Evolutionary conservation across 352 stramenopile genomes (phyloP).

Genomic region (Phytophthora pisi): DNA sequence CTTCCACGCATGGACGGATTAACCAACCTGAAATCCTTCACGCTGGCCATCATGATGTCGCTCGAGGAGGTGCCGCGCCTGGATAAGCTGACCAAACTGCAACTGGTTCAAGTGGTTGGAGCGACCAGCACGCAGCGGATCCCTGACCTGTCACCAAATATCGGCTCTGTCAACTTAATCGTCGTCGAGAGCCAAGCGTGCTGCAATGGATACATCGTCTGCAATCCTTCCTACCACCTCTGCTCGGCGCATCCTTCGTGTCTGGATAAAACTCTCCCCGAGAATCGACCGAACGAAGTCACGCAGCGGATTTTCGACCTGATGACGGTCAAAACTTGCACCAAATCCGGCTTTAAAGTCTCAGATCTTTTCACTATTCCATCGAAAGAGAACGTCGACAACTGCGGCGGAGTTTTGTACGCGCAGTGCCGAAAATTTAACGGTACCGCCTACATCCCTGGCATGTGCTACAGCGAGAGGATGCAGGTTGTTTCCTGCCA

Average conservation of each 20-base stretch:
- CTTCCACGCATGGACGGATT: slow-evolving; percentile 26
- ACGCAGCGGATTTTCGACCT: slow-evolving; percentile 15
- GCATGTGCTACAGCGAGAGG: slow-evolving; percentile 21
- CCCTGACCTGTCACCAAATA: slow-evolving; percentile 5
- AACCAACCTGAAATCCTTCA: slow-evolving; percentile 26
- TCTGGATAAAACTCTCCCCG: not conserved
- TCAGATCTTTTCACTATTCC: not conserved
- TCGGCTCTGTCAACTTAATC: not conserved
- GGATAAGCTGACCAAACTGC: slow-evolving; percentile 13
- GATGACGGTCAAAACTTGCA: slow-evolving; percentile 3
- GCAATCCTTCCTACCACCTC: slow-evolving; percentile 6
- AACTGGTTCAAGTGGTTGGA: slow-evolving; percentile 3
- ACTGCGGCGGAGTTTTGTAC: slow-evolving; percentile 29
- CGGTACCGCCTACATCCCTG: not conserved
- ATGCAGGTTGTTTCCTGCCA: slow-evolving; percentile 35
- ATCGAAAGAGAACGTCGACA: slow-evolving; percentile 9
- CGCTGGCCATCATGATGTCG: slow-evolving; percentile 8
- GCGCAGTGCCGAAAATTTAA: slow-evolving; percentile 14
- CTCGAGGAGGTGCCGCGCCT: slow-evolving; percentile 17
- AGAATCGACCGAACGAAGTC: slow-evolving; percentile 11
- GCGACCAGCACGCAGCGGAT: slow-evolving; percentile 1
- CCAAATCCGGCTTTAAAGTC: not conserved
- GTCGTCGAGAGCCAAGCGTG: slow-evolving; percentile 12
- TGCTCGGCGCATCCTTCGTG: slow-evolving; percentile 2
- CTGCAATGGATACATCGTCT: slow-evolving; percentile 31